Evolutionary conservation across 164 flowering plant species (phyloP).

Genomic region (Aristolochia contorta): DNA sequence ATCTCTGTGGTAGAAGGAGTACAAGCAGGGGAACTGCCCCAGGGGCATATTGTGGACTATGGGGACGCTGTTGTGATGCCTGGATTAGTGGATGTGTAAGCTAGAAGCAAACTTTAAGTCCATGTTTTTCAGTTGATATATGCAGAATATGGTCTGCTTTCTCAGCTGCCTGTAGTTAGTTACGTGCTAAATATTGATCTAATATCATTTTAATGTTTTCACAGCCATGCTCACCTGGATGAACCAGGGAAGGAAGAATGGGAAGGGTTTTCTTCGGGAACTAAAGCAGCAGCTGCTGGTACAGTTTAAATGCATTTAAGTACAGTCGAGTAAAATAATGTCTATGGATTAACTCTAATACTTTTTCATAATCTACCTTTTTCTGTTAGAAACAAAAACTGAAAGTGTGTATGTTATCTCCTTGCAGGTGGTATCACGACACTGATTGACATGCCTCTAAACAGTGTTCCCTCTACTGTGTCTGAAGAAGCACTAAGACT

Average conservation of each 20-base stretch:
- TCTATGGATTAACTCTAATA: no score
- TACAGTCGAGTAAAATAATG: not conserved
- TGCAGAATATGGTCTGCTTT: no score
- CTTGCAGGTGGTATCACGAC: conserved; percentile 86
- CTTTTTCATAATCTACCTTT: no score
- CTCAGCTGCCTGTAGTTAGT: no score
- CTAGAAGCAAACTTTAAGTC: not conserved
- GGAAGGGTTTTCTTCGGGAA: conserved; percentile 98
- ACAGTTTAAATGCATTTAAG: not conserved
- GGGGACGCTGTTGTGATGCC: conserved; percentile 97
- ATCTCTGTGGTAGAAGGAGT: conserved; percentile 47
- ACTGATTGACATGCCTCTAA: conserved; percentile 91
- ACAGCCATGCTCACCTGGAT: conserved; percentile 93
- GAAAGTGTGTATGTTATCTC: not conserved
- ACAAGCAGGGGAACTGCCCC: conserved; percentile 25
- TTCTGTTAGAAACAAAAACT: not conserved
- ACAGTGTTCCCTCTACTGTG: conserved; percentile 77
- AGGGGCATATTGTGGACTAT: conserved; percentile 48
- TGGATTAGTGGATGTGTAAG: conserved; percentile 97
- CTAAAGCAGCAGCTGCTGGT: conserved; percentile 99
- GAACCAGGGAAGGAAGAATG: conserved; percentile 97
- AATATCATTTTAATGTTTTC: not conserved
- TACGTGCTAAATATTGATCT: no score
- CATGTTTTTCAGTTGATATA: no score
- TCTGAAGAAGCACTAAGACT: conserved; percentile 68